A percentile compares a stretch with the other conserved stretches of the same genome.
phyloP scores from a whole-genome alignment of 1,284 basidiomycete species.

The Sphaerobolus stellatus region DNA sequence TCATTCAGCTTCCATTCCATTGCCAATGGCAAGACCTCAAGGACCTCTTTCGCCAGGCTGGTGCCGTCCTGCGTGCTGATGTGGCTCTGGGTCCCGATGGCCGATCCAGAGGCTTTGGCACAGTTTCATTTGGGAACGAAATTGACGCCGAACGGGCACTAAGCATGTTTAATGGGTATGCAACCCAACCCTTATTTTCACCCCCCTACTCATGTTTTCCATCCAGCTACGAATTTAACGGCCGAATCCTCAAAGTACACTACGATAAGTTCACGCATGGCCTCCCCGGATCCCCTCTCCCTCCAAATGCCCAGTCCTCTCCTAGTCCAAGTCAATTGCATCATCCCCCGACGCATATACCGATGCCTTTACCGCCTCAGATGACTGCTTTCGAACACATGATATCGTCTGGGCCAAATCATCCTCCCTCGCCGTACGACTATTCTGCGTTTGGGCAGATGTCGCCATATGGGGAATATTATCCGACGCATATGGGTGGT shows the following conservation, averaged over 20 bases:
- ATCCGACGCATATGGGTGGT: conserved; percentile 25
- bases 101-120: conserved; percentile 84
- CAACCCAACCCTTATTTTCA: conserved; percentile 11
- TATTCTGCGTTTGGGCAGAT: conserved; percentile 38
- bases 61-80: conserved; percentile 85
- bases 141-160: conserved; percentile 86
- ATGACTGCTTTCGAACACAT: conserved; percentile 7
- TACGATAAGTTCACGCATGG: conserved; percentile 70
- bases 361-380: conserved; percentile 23
- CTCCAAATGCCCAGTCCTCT: conserved; percentile 31
- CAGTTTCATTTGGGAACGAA: conserved; percentile 81
- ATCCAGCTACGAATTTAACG: conserved; percentile 80
- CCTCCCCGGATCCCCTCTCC: conserved; percentile 13
- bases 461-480: conserved; percentile 43
- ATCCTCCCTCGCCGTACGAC: conserved; percentile 31
- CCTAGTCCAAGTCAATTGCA: conserved; percentile 21
- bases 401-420: conserved; percentile 12
- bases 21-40: conserved; percentile 98
- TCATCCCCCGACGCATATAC: conserved; percentile 28
- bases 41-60: conserved; percentile 86
- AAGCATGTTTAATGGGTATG: conserved; percentile 80
- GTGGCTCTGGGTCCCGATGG: conserved; percentile 86
- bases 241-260: conserved; percentile 81
- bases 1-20: conserved; percentile 82
- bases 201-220: background rate